These are phyloP conservation scores for Diaporthe eres DNA, from an alignment of 2,329 filamentous ascomycete species.

Conservation along the genomic window DNA sequence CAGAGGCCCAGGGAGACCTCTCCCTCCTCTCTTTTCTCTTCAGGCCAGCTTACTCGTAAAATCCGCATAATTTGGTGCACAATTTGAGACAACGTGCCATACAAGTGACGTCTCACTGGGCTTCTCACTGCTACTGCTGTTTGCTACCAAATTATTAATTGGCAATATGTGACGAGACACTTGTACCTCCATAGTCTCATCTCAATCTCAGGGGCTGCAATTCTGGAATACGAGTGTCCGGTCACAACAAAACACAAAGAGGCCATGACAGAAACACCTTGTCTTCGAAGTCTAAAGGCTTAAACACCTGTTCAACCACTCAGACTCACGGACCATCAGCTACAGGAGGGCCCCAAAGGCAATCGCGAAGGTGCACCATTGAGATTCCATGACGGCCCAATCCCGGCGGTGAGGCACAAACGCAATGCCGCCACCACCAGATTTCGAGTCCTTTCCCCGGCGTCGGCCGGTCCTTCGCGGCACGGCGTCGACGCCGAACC, in stretches of 20 bases:
- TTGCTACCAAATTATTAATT: not conserved
- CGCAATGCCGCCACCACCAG: slow-evolving; percentile 12
- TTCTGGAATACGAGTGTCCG: slow-evolving; percentile 17
- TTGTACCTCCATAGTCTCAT: not conserved
- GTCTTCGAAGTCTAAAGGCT: not conserved
- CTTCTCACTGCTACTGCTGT: not conserved
- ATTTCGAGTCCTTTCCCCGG: slow-evolving; percentile 7
- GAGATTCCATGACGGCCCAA: not conserved
- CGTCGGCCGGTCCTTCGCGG: slow-evolving; percentile 13
- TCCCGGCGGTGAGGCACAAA: not conserved
- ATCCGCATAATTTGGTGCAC: too few species aligned
- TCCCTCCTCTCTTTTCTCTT: too few species aligned
- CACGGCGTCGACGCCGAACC: slow-evolving; percentile 8
- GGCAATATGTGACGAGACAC: slow-evolving; percentile 11
- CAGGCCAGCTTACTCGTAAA: too few species aligned
- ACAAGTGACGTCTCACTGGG: too few species aligned
- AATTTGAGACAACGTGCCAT: too few species aligned
- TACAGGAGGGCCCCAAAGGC: not conserved
- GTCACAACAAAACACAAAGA: slow-evolving; percentile 1
- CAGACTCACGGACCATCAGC: not conserved
- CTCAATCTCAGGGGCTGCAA: slow-evolving; percentile 10
- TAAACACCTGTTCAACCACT: not conserved
- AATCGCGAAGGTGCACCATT: not conserved
- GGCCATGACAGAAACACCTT: not conserved
- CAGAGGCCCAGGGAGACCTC: too few species aligned